These are phyloP conservation scores for Alternaria ventricosa DNA, from an alignment of 2,329 filamentous ascomycete species.

Conservation along the genomic window DNA sequence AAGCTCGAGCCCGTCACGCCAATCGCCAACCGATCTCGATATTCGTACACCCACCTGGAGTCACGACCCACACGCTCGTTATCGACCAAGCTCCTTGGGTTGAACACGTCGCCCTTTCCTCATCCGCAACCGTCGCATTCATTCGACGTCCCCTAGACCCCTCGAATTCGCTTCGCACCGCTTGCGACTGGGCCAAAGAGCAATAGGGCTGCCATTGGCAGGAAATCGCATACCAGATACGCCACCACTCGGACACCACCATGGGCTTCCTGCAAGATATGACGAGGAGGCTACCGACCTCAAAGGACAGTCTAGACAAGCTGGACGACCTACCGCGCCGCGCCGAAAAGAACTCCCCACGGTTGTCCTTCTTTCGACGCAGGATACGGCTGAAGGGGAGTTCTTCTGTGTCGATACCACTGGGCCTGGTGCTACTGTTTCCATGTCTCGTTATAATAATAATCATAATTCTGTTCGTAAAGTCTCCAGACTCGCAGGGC, in stretches of 20 bases:
- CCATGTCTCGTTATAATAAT: conserved; percentile 89
- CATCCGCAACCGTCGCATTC: conserved; percentile 1
- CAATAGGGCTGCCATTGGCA: conserved; percentile 23
- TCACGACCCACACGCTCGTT: conserved; percentile 29
- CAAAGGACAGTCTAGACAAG: conserved; percentile 51
- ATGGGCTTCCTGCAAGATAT: conserved; percentile 43
- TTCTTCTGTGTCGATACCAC: conserved; percentile 87
- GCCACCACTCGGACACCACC: conserved; percentile 6
- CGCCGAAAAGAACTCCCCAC: conserved; percentile 54
- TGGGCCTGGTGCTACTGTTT: conserved; percentile 92
- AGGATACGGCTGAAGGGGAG: conserved; percentile 90
- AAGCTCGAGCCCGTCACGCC: neutral
- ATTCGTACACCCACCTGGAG: conserved; percentile 15
- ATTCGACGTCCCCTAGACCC: conserved; percentile 1
- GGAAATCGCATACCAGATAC: conserved; percentile 12
- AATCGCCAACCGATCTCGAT: conserved; percentile 7
- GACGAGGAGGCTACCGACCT: conserved; percentile 54
- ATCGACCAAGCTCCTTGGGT: conserved; percentile 20
- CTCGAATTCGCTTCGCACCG: neutral
- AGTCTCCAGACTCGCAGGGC: conserved; percentile 82
- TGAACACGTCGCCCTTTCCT: conserved; percentile 25
- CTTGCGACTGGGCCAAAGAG: conserved; percentile 19
- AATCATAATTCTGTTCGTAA: conserved; percentile 87
- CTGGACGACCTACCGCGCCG: conserved; percentile 53
- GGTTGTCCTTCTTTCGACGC: conserved; percentile 81